Percentiles rank a stretch among this genome's conserved stretches.
Conservation (phyloP, 345 rosid species). For the Eucalyptus urophylla region DNA sequence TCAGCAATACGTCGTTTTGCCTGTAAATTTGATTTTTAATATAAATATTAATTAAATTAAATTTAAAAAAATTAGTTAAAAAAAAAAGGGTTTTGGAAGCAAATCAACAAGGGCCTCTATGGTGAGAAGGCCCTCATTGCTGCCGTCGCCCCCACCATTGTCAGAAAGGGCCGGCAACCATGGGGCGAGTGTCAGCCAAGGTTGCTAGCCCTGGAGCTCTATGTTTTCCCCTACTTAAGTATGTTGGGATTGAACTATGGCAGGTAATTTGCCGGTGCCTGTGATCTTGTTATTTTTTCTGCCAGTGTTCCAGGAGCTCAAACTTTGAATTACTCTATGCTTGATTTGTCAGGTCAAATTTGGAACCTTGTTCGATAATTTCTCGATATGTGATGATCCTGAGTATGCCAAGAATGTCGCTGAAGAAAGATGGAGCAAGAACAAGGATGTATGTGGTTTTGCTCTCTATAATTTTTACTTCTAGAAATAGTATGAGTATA, state of each 20-base stretch:
- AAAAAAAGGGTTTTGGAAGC: too few species aligned
- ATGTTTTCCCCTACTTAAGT: constrained; percentile 80
- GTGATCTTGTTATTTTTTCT: neutral
- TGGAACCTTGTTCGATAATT: constrained; percentile 87
- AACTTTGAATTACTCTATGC: too few species aligned
- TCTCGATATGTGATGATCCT: constrained; percentile 36
- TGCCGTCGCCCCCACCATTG: too few species aligned
- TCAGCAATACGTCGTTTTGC: too few species aligned
- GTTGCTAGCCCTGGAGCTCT: constrained; percentile 25
- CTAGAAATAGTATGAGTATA: neutral
- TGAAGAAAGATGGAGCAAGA: constrained; percentile 32
- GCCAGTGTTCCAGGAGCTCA: neutral
- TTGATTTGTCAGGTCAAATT: too few species aligned
- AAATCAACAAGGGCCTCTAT: too few species aligned
- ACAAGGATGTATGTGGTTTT: neutral
- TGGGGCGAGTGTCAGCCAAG: fast-evolving
- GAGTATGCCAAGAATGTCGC: constrained; percentile 29
- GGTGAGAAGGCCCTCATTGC: too few species aligned
- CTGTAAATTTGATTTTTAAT: too few species aligned
- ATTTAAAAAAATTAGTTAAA: too few species aligned
- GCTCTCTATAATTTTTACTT: neutral
- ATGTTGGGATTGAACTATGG: constrained; percentile 96
- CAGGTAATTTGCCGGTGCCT: constrained; percentile 35
- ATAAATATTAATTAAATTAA: too few species aligned
- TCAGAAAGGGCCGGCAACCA: fast-evolving